These are phyloP conservation scores for Dendrothele bispora DNA, from an alignment of 768 basidiomycete species.

Conservation along the genomic window DNA sequence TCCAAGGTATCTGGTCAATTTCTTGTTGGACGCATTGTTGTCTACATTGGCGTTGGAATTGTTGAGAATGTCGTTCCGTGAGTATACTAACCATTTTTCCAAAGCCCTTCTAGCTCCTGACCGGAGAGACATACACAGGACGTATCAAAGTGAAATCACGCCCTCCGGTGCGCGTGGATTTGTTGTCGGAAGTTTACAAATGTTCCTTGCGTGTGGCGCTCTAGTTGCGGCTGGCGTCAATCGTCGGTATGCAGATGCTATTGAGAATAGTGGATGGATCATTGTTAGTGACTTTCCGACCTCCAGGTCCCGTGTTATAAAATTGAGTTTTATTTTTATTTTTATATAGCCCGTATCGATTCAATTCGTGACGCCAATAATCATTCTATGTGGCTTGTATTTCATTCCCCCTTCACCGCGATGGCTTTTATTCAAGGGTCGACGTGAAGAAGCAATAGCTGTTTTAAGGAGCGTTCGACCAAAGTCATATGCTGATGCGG, in stretches of 20 bases:
- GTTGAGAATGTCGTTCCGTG: slow-evolving; percentile 7
- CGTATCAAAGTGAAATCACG: slow-evolving; percentile 6
- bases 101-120: not conserved
- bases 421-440: slow-evolving; percentile 7
- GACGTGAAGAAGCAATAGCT: slow-evolving; percentile 4
- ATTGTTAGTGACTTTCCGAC: slow-evolving; percentile 1
- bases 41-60: slow-evolving; percentile 5
- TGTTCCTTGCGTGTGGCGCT: slow-evolving; percentile 5
- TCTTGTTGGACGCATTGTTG: slow-evolving; percentile 4
- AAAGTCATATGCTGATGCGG: slow-evolving; percentile 3
- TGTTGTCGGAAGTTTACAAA: slow-evolving; percentile 6
- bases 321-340: not conserved
- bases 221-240: slow-evolving; percentile 6
- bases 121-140: not conserved
- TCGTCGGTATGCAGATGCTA: not conserved
- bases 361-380: not conserved
- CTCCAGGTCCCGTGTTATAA: not conserved
- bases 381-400: slow-evolving; percentile 5
- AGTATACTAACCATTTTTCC: not conserved
- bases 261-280: slow-evolving; percentile 4
- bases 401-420: slow-evolving; percentile 7
- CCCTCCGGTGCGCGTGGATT: slow-evolving; percentile 4
- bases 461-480: slow-evolving; percentile 5
- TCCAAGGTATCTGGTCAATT: slow-evolving; percentile 2
- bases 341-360: slow-evolving; percentile 4